Conservation (phyloP, 2,329 filamentous ascomycete genomes). For the Saccharata proteae region DNA sequence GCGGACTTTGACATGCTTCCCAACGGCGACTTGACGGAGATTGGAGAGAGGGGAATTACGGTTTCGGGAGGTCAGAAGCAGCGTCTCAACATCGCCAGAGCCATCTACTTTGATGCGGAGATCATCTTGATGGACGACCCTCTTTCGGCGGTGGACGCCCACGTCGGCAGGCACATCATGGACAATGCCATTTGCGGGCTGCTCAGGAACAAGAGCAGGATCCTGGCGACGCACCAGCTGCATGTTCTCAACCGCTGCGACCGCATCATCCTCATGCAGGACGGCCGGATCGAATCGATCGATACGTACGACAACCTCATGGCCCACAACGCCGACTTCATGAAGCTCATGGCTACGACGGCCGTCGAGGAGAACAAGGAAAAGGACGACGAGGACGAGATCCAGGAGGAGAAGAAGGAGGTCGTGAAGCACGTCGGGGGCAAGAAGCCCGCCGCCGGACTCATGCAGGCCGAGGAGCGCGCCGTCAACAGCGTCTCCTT, state of each 20-base stretch:
- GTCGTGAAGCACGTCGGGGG: conserved; percentile 45
- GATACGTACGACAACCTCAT: conserved; percentile 3
- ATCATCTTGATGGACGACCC: conserved; percentile 73
- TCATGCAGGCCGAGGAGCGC: conserved; percentile 39
- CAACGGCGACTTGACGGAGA: conserved; percentile 68
- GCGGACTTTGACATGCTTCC: conserved; percentile 77
- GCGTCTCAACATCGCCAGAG: conserved; percentile 68
- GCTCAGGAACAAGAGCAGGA: background rate
- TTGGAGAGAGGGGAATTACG: conserved; percentile 79
- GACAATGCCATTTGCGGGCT: conserved; percentile 7
- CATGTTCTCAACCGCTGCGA: conserved; percentile 1
- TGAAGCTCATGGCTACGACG: background rate
- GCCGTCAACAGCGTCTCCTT: conserved; percentile 67
- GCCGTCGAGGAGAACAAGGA: background rate
- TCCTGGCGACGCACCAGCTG: conserved; percentile 5
- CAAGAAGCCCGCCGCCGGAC: conserved; percentile 19
- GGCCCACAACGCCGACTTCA: background rate
- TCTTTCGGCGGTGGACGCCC: conserved; percentile 59
- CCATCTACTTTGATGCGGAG: conserved; percentile 66
- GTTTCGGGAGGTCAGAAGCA: conserved; percentile 67
- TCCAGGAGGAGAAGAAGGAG: conserved; percentile 36
- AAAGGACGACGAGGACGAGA: background rate
- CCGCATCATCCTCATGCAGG: background rate
- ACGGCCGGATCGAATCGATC: conserved; percentile 1
- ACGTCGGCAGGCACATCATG: conserved; percentile 10